Evolutionary conservation across 305 asterid species (phyloP).

Genomic region (Fraxinus ornus): DNA sequence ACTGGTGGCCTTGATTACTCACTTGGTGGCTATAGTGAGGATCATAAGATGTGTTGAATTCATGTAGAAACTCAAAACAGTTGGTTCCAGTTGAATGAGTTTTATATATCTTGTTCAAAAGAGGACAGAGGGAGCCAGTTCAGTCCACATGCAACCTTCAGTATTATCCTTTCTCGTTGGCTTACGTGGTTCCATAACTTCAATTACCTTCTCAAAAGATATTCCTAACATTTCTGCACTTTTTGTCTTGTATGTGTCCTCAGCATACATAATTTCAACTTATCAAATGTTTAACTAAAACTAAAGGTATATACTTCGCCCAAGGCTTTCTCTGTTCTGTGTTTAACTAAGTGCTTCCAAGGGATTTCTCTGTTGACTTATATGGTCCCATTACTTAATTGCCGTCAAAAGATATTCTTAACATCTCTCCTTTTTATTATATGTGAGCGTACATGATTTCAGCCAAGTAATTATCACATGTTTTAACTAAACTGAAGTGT

Average conservation of each 20-base stretch:
- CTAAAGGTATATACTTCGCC: background rate
- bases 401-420: background rate
- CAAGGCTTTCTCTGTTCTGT: background rate
- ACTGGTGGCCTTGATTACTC: background rate
- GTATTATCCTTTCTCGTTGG: background rate
- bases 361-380: background rate
- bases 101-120: background rate
- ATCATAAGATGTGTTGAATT: background rate
- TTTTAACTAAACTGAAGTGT: background rate
- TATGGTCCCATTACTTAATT: background rate
- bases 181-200: background rate
- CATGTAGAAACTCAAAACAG: background rate
- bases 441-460: background rate
- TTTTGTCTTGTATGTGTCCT: background rate
- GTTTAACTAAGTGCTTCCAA: background rate
- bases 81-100: background rate
- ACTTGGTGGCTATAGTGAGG: background rate
- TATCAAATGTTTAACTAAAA: background rate
- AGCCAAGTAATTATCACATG: background rate
- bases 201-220: background rate
- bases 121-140: background rate
- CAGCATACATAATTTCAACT: background rate
- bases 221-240: background rate
- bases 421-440: background rate
- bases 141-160: background rate